phyloP scores from a whole-genome alignment of 2,329 filamentous ascomycete genomes.

The Mariannaea sp. region DNA sequence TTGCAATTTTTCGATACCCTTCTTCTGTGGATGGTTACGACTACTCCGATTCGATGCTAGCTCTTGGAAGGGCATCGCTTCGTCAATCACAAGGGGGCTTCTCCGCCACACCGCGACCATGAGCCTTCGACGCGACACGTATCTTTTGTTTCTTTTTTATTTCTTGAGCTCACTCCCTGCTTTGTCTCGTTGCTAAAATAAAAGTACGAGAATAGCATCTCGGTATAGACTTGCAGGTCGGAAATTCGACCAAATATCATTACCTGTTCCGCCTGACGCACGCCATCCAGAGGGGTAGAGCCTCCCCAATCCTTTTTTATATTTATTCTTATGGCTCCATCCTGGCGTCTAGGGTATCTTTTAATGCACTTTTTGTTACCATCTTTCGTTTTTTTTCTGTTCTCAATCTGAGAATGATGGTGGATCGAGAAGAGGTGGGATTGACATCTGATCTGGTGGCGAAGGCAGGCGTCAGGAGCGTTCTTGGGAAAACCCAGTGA shows the following conservation, averaged over 20 bases:
- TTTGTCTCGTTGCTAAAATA: slow-evolving; percentile 26
- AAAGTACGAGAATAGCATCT: slow-evolving; percentile 29
- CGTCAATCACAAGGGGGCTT: slow-evolving; percentile 9
- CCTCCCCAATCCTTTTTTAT: slow-evolving; percentile 29
- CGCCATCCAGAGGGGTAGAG: slow-evolving; percentile 37
- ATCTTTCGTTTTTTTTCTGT: slow-evolving; percentile 20
- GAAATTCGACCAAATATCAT: slow-evolving; percentile 27
- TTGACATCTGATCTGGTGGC: slow-evolving; percentile 26
- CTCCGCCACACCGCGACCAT: slow-evolving; percentile 20
- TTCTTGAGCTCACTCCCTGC: slow-evolving; percentile 28
- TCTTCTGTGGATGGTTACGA: slow-evolving; percentile 37
- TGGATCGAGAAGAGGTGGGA: slow-evolving; percentile 31
- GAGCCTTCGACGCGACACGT: slow-evolving; percentile 33
- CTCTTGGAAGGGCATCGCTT: background rate
- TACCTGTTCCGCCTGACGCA: slow-evolving; percentile 30
- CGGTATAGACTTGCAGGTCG: slow-evolving; percentile 37
- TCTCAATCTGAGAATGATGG: slow-evolving; percentile 20
- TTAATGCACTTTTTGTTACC: slow-evolving; percentile 32
- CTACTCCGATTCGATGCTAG: slow-evolving; percentile 26
- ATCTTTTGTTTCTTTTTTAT: slow-evolving; percentile 32
- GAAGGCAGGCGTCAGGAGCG: slow-evolving; percentile 23
- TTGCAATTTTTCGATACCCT: slow-evolving; percentile 42
- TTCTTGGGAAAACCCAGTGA: slow-evolving; percentile 10
- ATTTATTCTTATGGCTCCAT: slow-evolving; percentile 36
- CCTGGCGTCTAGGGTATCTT: slow-evolving; percentile 36